Conservation (phyloP, 164 flowering plant species). For the Pachysandra terminalis region DNA sequence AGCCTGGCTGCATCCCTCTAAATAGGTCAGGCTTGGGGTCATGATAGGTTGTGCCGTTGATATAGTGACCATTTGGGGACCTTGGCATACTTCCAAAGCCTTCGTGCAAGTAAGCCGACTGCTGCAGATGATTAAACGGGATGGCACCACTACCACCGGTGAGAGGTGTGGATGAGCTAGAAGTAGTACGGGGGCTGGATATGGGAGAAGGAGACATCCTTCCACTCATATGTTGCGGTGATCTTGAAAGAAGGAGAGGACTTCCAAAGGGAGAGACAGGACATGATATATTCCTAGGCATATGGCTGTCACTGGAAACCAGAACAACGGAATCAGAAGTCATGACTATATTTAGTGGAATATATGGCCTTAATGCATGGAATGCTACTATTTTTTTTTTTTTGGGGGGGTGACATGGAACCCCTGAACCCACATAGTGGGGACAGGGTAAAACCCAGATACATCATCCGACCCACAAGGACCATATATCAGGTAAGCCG, state of each 20-base stretch:
- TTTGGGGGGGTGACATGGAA: too few relatives aligned
- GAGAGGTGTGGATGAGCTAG: constrained; percentile 85
- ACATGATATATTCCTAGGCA: constrained; percentile 68
- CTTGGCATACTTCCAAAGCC: constrained; percentile 49
- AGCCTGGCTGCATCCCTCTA: constrained; percentile 51
- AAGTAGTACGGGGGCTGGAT: constrained; percentile 72
- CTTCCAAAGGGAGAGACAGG: constrained; percentile 93
- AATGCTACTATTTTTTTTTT: too few relatives aligned
- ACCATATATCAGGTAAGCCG: too few relatives aligned
- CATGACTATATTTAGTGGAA: constrained; percentile 14
- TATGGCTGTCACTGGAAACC: constrained; percentile 51
- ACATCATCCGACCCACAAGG: too few relatives aligned
- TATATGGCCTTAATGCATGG: constrained; percentile 14
- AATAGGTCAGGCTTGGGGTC: constrained; percentile 55
- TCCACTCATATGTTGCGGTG: constrained; percentile 74
- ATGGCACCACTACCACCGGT: constrained; percentile 71
- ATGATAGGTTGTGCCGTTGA: constrained; percentile 39
- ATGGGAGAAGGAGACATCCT: constrained; percentile 83
- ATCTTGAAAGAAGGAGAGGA: constrained; percentile 63
- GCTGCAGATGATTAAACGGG: constrained; percentile 62
- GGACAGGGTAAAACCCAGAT: too few relatives aligned
- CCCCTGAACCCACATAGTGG: too few relatives aligned
- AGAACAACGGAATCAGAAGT: constrained; percentile 16
- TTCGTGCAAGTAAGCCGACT: constrained; percentile 51
- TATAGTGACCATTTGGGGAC: constrained; percentile 33